A percentile compares a stretch with the other conserved stretches of the same genome.
Conservation (phyloP, 805 yeast species). For the Nakazawaea ishiwadae region DNA sequence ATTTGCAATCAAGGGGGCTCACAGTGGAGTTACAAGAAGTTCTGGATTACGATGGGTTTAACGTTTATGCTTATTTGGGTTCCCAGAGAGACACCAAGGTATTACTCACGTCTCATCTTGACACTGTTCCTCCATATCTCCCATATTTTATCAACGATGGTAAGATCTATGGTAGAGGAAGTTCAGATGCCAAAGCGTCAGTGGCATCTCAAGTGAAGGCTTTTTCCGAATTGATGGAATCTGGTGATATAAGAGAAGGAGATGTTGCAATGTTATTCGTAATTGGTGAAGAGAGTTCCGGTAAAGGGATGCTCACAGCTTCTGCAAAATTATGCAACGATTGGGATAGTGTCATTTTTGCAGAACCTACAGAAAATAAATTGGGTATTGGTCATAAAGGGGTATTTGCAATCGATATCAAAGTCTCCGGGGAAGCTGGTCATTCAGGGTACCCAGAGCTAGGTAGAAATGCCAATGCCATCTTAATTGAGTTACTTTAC, state of each 20-base stretch:
- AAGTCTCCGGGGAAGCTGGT: constrained; percentile 49
- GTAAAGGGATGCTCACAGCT: constrained; percentile 55
- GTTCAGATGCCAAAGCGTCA: constrained; percentile 68
- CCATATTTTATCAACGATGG: constrained; percentile 44
- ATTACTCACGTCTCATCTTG: constrained; percentile 60
- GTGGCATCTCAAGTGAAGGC: constrained; percentile 61
- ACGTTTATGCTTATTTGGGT: constrained; percentile 56
- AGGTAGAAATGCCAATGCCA: constrained; percentile 59
- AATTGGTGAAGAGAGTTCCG: constrained; percentile 66
- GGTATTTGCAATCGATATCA: constrained; percentile 33
- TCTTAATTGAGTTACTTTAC: constrained; percentile 45
- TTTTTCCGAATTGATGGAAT: constrained; percentile 38
- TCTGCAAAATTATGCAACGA: constrained; percentile 31
- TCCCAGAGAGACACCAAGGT: constrained; percentile 39
- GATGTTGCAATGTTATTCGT: constrained; percentile 58
- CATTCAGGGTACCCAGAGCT: constrained; percentile 71
- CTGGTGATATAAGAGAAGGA: constrained; percentile 38
- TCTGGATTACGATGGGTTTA: constrained; percentile 30
- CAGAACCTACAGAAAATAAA: constrained; percentile 71
- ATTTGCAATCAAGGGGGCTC: constrained; percentile 38
- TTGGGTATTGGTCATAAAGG: constrained; percentile 73
- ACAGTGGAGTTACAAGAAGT: constrained; percentile 45
- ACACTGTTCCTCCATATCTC: constrained; percentile 66
- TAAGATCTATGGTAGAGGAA: constrained; percentile 59
- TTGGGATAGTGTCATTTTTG: constrained; percentile 66